phyloP scores from a whole-genome alignment of 257 asterid species.

The Solanum rostratum region DNA sequence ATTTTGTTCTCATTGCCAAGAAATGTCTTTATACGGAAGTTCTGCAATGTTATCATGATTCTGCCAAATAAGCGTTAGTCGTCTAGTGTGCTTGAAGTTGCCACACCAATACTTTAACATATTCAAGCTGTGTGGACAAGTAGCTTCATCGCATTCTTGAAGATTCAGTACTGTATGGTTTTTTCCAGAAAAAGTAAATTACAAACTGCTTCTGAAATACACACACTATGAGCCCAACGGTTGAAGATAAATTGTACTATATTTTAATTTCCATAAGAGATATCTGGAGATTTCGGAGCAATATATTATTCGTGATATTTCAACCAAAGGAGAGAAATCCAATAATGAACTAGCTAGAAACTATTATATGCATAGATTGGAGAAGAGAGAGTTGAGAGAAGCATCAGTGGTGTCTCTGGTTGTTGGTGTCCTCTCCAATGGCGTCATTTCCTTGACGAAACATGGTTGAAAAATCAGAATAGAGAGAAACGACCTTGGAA shows the following conservation, averaged over 20 bases:
- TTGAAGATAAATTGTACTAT: not conserved
- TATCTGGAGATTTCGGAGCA: not conserved
- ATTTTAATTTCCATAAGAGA: not conserved
- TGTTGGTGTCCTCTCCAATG: conserved; percentile 8
- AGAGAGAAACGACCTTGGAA: conserved; percentile 46
- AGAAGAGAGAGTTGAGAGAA: not conserved
- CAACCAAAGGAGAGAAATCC: not conserved
- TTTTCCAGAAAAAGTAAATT: no score
- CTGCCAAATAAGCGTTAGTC: not conserved
- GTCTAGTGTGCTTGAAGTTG: not conserved
- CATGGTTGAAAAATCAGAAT: conserved; percentile 36
- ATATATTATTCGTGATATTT: not conserved
- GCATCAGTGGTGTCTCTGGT: conserved; percentile 4
- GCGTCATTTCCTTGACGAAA: conserved; percentile 12
- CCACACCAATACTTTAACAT: not conserved
- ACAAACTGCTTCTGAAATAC: not conserved
- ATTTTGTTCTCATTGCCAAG: not conserved
- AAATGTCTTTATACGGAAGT: not conserved
- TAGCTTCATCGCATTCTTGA: not conserved
- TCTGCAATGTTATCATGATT: not conserved
- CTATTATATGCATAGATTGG: not conserved
- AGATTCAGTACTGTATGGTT: no score
- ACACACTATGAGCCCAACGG: not conserved
- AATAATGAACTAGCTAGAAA: not conserved
- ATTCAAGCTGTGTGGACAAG: not conserved